Conservation (phyloP, 2,329 filamentous ascomycete species). For the Aspergillus ruber region DNA sequence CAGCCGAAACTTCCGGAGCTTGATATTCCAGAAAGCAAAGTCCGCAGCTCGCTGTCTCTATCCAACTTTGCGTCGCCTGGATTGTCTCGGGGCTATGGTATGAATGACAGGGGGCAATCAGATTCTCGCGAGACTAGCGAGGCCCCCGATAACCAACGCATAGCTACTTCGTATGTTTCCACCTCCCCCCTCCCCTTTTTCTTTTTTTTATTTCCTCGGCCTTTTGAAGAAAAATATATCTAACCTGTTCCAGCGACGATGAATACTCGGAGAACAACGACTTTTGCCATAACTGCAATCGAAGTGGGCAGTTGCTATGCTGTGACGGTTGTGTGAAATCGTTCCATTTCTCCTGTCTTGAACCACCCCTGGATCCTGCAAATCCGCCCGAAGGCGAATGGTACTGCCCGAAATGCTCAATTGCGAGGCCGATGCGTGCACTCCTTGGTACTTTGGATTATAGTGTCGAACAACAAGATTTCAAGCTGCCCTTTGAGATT, state of each 20-base stretch:
- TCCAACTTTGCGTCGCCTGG: conserved; percentile 9
- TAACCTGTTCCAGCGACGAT: conserved; percentile 14
- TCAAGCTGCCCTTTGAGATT: conserved; percentile 63
- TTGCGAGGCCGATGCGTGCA: conserved; percentile 55
- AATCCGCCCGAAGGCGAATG: conserved; percentile 65
- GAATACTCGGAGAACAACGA: conserved; percentile 67
- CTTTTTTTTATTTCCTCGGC: not conserved
- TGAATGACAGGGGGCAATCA: conserved; percentile 7
- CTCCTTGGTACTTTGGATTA: conserved; percentile 58
- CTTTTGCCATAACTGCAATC: conserved; percentile 78
- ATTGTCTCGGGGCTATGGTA: not conserved
- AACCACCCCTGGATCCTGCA: conserved; percentile 65
- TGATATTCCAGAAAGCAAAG: conserved; percentile 17
- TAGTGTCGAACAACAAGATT: conserved; percentile 64
- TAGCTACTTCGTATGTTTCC: conserved; percentile 10
- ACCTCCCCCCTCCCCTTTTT: not conserved
- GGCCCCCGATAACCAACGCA: conserved; percentile 17
- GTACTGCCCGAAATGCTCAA: conserved; percentile 64
- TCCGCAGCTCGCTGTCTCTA: conserved; percentile 18
- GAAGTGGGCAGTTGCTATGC: conserved; percentile 78
- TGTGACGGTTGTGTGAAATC: conserved; percentile 88
- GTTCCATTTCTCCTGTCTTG: conserved; percentile 83
- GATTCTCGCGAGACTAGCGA: conserved; percentile 17
- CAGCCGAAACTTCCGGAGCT: conserved; percentile 15
- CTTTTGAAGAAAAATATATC: conserved; percentile 1